A percentile compares a stretch with the other conserved stretches of the same genome.
These are phyloP conservation scores for Eucalyptus tenuipes DNA, from an alignment of 345 rosid species.

Conservation along the genomic window DNA sequence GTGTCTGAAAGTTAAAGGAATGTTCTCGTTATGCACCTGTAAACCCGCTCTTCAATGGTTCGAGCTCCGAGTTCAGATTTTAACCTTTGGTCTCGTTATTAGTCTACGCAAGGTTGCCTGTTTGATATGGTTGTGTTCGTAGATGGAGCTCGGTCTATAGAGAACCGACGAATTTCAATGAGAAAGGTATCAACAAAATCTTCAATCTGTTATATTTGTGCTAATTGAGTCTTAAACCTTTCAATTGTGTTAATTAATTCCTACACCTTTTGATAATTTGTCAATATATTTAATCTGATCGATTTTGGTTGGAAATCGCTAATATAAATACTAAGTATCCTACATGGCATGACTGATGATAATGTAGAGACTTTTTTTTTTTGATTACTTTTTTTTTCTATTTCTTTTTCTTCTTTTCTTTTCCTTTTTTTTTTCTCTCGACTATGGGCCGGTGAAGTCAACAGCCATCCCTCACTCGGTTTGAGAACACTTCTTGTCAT, in stretches of 20 bases:
- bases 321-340: rapidly evolving
- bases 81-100: neutral
- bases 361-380: no score
- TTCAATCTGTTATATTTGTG: no score
- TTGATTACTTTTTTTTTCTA: no score
- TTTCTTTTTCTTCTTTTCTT: no score
- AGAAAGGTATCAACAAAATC: no score
- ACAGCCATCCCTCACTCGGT: no score
- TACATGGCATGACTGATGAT: rapidly evolving
- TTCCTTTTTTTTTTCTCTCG: no score
- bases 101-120: neutral
- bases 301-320: rapidly evolving
- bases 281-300: no score
- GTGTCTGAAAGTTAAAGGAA: neutral
- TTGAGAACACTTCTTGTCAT: neutral
- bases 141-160: neutral
- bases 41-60: neutral
- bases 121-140: neutral
- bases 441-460: no score
- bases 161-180: neutral
- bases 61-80: neutral
- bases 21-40: neutral
- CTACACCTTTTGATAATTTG: no score
- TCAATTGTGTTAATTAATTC: no score
- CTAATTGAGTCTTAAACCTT: no score